These are phyloP conservation scores for Amesomyces nigricolor DNA, from an alignment of 2,329 filamentous ascomycete genomes.

Conservation along the genomic window DNA sequence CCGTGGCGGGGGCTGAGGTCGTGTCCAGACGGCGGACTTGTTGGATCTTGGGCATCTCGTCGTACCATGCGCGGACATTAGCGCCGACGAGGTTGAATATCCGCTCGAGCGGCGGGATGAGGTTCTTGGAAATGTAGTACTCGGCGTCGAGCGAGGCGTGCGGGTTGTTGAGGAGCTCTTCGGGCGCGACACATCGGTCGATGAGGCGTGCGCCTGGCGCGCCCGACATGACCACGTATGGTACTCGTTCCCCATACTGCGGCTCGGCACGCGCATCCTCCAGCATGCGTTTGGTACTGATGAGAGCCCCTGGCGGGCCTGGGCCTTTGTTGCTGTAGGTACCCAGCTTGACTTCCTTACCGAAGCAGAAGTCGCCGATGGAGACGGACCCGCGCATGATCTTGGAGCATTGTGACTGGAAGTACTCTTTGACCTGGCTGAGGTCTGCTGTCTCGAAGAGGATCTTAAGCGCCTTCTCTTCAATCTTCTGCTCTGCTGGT, in stretches of 20 bases:
- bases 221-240: slow-evolving; percentile 88
- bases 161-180: slow-evolving; percentile 70
- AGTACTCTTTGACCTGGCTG: slow-evolving; percentile 82
- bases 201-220: slow-evolving; percentile 79
- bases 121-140: slow-evolving; percentile 94
- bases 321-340: slow-evolving; percentile 77
- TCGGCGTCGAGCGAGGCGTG: slow-evolving; percentile 82
- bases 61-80: slow-evolving; percentile 86
- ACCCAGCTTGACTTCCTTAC: slow-evolving; percentile 83
- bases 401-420: slow-evolving; percentile 83
- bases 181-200: slow-evolving; percentile 85
- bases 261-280: slow-evolving; percentile 81
- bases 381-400: slow-evolving; percentile 86
- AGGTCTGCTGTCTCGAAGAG: slow-evolving; percentile 88
- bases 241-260: slow-evolving; percentile 90
- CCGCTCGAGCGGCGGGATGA: slow-evolving; percentile 89
- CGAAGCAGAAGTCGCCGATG: slow-evolving; percentile 94
- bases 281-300: slow-evolving; percentile 81
- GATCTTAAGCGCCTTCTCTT: slow-evolving; percentile 83
- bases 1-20: slow-evolving; percentile 26
- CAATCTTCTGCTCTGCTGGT: slow-evolving; percentile 91
- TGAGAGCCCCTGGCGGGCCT: slow-evolving; percentile 79
- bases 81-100: slow-evolving; percentile 96
- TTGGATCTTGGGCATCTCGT: slow-evolving; percentile 91
- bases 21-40: slow-evolving; percentile 60